Evolutionary conservation across 2,329 filamentous ascomycete species (phyloP), one percentile per base, ranked within the genome.

Genomic region (Hirsutella minnesotensis): DNA sequence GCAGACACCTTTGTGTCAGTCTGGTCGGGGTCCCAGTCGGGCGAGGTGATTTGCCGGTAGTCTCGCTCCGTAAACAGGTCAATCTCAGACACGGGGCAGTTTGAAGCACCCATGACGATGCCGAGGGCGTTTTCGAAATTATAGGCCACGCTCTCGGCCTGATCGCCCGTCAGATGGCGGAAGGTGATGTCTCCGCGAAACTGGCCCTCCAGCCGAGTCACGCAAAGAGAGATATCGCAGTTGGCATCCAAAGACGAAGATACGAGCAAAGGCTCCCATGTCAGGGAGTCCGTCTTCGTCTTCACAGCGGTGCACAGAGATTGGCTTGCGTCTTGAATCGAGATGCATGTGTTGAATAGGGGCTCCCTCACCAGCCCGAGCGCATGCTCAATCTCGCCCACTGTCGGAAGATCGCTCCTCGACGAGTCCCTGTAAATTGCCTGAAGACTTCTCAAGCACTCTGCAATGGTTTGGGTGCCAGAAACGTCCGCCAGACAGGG

Each of bases 121-220:
- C 65, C 58, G 15, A 79, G 56, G 0, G 75, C 68, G 20, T 68
- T 65, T 33, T 73, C 71, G 37, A 80, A 76, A 1, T 70, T 71
- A 45, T 65, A 64, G 15, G 69, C 66, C 3, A 79, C 58, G 39
- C 69, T 72, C 20, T 60, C 55, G 1, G 66, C 64, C 43, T 75
- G 72, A 0, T 58, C 54, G 0, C 61, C 49, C 1, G 65, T 62
- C 7, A 73, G 60, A 31, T 66, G 61, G 7, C 64, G 62, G 38
- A 69, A 66, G 12, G 62, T 65, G 9, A 75, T 56, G 22, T 70
- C 66, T 3, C 65, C 59, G 0, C 65, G 62, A 7, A 75, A 53
- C 15, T 53, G 61, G 1, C 64, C 64, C 16, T 60, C 53, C 7
- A 60, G 52, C 38, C 72, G 68, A 22, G 63, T 64, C 3, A 66